These are phyloP conservation scores for Amylocarpus encephaloides DNA, from an alignment of 2,329 filamentous ascomycete species.

Conservation along the genomic window DNA sequence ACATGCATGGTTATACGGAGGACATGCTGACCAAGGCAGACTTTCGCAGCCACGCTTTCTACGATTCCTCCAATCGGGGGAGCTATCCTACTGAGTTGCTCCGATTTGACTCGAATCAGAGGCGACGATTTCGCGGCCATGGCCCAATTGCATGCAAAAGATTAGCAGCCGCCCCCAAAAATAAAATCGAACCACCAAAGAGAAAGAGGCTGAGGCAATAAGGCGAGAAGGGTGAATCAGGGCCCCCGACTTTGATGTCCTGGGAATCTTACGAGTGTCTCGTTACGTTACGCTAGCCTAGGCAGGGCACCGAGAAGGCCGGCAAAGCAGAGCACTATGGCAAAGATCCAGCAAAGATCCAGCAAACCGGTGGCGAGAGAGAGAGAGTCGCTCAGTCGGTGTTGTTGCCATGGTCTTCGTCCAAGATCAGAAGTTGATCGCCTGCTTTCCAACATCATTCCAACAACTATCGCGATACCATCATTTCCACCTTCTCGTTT, in stretches of 20 bases:
- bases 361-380: background rate
- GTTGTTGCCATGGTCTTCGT: background rate
- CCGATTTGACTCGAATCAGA: background rate
- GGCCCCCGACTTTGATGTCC: background rate
- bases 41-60: background rate
- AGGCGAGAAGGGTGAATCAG: background rate
- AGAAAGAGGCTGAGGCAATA: slow-evolving; percentile 1
- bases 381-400: slow-evolving; percentile 5
- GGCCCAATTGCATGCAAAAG: background rate
- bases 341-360: background rate
- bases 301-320: background rate
- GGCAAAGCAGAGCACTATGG: too few species aligned
- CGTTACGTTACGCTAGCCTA: background rate
- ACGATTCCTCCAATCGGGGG: slow-evolving; percentile 2
- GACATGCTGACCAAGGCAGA: slow-evolving; percentile 1
- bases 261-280: background rate
- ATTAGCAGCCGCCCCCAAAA: slow-evolving; percentile 2
- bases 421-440: background rate
- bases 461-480: background rate
- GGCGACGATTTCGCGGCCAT: background rate
- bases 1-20: too few species aligned
- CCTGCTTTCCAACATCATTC: background rate
- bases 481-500: background rate
- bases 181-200: background rate
- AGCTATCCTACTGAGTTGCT: background rate